phyloP scores from a whole-genome alignment of 2,329 filamentous ascomycete species.

The Sporothrix inflata region DNA sequence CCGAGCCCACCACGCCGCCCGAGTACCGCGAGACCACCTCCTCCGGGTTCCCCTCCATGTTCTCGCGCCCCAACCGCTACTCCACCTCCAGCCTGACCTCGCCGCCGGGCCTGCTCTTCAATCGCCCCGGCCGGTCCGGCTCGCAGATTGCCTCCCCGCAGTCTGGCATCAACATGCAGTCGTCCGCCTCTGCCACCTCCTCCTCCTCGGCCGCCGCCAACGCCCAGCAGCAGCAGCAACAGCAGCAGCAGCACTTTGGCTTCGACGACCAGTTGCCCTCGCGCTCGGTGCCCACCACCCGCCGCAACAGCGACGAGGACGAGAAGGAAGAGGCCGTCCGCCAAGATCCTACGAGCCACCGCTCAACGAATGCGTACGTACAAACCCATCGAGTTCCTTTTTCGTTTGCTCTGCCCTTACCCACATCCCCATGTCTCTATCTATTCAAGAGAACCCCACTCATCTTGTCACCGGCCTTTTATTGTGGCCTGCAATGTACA shows the following conservation, averaged over 20 bases:
- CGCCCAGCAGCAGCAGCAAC: conserved; percentile 38
- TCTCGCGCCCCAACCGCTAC: conserved; percentile 84
- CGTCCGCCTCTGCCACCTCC: conserved; percentile 1
- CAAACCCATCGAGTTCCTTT: not conserved
- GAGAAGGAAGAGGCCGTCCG: conserved; percentile 78
- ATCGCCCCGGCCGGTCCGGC: conserved; percentile 73
- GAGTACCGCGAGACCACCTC: conserved; percentile 75
- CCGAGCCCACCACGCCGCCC: conserved; percentile 93
- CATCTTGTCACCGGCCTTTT: not conserved
- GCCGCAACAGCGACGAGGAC: conserved; percentile 89
- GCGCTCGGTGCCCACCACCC: conserved; percentile 81
- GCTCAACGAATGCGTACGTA: conserved; percentile 79
- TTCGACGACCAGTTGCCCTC: conserved; percentile 72
- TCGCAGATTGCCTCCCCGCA: conserved; percentile 81
- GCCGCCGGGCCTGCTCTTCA: conserved; percentile 70
- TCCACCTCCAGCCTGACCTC: conserved; percentile 87
- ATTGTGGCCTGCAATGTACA: not conserved
- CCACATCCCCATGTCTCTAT: not conserved
- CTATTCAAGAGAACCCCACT: not conserved
- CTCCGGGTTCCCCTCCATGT: conserved; percentile 74
- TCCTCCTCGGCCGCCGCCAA: conserved; percentile 39
- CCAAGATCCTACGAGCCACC: conserved; percentile 70
- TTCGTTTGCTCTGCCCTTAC: not conserved
- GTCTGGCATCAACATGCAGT: conserved; percentile 57
- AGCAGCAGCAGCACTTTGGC: conserved; percentile 45